Conservation (phyloP, 352 stramenopile species). For the Globisporangium nagaii region DNA sequence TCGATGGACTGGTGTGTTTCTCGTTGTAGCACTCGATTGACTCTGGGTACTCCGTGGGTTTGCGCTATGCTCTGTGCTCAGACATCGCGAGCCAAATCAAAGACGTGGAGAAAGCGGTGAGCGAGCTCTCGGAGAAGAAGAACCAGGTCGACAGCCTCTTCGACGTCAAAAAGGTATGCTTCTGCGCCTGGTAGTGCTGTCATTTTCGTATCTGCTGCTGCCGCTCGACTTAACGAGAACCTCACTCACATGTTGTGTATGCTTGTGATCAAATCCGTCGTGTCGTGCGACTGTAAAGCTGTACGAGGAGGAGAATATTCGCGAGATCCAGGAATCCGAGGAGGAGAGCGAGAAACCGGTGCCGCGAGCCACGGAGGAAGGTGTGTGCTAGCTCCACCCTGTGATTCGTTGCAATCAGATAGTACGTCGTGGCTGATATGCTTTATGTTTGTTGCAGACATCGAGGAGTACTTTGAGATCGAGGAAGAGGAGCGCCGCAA, state of each 20-base stretch:
- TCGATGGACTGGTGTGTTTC: neutral
- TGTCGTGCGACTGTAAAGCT: constrained; percentile 23
- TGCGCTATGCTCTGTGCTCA: constrained; percentile 10
- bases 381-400: constrained; percentile 17
- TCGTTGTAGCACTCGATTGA: neutral
- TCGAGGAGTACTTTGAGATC: constrained; percentile 80
- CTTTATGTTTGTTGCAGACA: constrained; percentile 26
- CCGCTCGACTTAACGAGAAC: neutral
- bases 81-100: constrained; percentile 49
- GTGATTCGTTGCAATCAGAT: too few species aligned
- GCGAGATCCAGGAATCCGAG: constrained; percentile 80
- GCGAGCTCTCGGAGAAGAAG: constrained; percentile 52
- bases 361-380: constrained; percentile 51
- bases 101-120: constrained; percentile 37
- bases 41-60: neutral
- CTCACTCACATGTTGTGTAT: neutral
- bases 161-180: constrained; percentile 59
- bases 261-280: neutral
- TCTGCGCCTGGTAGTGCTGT: neutral
- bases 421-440: neutral
- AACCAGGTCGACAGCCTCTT: constrained; percentile 56
- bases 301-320: constrained; percentile 83
- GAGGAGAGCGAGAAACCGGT: constrained; percentile 58
- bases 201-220: too few species aligned
- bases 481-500: constrained; percentile 70